These are phyloP conservation scores for Exophiala viscosa DNA, from an alignment of 2,329 filamentous ascomycete genomes.

Conservation along the genomic window DNA sequence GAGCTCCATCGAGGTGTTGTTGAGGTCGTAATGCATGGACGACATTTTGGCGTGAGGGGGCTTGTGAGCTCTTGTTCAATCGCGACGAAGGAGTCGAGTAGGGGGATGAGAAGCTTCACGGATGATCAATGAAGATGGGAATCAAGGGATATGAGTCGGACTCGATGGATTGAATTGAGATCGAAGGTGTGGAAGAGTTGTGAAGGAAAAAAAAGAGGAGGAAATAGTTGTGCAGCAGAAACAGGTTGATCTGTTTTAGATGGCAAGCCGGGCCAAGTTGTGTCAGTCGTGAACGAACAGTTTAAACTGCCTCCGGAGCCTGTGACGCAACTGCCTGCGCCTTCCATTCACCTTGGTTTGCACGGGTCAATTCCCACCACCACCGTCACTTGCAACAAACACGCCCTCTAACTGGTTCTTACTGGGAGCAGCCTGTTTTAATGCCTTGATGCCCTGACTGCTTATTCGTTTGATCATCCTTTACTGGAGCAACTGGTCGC, in stretches of 20 bases:
- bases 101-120: not conserved
- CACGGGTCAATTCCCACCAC: not conserved
- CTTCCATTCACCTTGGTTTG: too few species aligned
- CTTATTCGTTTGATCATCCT: not conserved
- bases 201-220: not conserved
- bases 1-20: not conserved
- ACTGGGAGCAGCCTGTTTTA: not conserved
- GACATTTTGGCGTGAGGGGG: not conserved
- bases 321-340: not conserved
- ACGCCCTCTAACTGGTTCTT: not conserved
- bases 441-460: not conserved
- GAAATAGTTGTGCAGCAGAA: conserved; percentile 1
- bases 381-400: not conserved
- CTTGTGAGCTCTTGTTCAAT: not conserved
- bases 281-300: not conserved
- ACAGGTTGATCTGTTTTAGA: not conserved
- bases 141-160: not conserved
- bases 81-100: not conserved
- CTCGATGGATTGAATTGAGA: not conserved
- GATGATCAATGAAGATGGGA: not conserved
- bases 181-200: not conserved
- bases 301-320: not conserved
- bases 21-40: not conserved
- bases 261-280: not conserved
- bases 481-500: not conserved